Percentiles rank a stretch among this genome's conserved stretches.
Evolutionary conservation across 345 rosid species (phyloP).

Genomic region (Dipteronia sinensis): DNA sequence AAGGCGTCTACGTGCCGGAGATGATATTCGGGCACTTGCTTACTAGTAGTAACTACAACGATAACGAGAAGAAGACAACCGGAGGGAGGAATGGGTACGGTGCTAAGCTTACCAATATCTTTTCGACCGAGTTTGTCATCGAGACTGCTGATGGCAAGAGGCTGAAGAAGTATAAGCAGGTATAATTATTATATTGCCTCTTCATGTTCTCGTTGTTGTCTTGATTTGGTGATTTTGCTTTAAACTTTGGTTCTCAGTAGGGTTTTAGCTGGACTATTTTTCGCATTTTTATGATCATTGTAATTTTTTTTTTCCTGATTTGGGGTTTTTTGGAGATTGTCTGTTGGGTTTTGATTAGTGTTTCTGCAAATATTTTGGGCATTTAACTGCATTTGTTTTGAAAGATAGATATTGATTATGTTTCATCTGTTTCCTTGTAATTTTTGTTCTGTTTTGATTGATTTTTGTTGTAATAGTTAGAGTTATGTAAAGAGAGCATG

Average conservation of each 20-base stretch:
- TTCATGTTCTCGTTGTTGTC: not conserved
- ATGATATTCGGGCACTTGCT: slow-evolving; percentile 90
- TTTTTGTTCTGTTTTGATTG: not conserved
- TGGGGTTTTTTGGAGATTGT: not conserved
- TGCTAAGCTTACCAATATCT: slow-evolving; percentile 91
- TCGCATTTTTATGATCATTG: not conserved
- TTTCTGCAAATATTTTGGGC: not conserved
- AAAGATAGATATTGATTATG: not conserved
- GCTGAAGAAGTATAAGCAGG: slow-evolving; percentile 90
- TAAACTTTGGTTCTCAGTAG: not conserved
- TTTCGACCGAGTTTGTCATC: slow-evolving; percentile 80
- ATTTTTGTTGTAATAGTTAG: not conserved
- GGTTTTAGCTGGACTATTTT: not conserved
- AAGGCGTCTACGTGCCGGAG: slow-evolving; percentile 88
- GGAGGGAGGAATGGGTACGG: slow-evolving; percentile 98
- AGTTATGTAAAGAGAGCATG: not conserved
- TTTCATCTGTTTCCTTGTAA: not conserved
- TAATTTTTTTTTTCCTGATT: not conserved
- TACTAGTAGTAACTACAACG: slow-evolving; percentile 91
- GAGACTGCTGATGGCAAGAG: slow-evolving; percentile 93
- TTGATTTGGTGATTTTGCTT: not conserved
- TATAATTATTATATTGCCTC: not conserved
- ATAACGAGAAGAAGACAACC: slow-evolving; percentile 83
- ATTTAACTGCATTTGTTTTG: not conserved
- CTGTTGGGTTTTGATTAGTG: not conserved